A percentile compares a stretch with the other conserved stretches of the same genome.
Evolutionary conservation across 1,139 yeast species (phyloP).

Genomic region (Kazachstania sp.): DNA sequence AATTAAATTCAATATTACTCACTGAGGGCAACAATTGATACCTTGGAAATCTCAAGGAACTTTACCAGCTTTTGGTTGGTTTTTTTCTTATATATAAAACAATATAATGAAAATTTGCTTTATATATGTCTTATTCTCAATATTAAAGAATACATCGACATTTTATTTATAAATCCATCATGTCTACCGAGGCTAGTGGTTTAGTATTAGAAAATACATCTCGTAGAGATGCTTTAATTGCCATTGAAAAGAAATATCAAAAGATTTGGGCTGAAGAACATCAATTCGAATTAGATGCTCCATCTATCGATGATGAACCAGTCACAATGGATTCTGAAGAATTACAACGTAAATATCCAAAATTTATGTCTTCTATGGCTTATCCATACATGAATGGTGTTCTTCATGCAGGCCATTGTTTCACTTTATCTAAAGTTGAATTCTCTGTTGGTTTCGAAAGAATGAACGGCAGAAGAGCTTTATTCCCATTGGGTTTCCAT

Average conservation of each 20-base stretch:
- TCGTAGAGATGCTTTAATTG: conserved; percentile 90
- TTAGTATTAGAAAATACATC: conserved; percentile 47
- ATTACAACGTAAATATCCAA: conserved; percentile 72
- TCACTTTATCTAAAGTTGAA: conserved; percentile 91
- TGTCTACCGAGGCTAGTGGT: conserved; percentile 23
- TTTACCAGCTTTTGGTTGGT: too few species aligned
- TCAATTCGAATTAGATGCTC: conserved; percentile 82
- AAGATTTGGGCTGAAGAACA: conserved; percentile 79
- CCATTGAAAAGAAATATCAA: conserved; percentile 84
- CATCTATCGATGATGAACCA: conserved; percentile 57
- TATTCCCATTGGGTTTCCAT: conserved; percentile 96
- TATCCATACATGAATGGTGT: conserved; percentile 99
- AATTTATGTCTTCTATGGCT: conserved; percentile 90
- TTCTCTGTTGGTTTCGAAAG: conserved; percentile 91
- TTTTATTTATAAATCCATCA: conserved; percentile 3
- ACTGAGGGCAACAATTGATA: too few species aligned
- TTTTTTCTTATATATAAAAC: too few species aligned
- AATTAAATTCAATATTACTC: too few species aligned
- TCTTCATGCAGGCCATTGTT: conserved; percentile 94
- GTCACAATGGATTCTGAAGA: conserved; percentile 51
- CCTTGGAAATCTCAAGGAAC: too few species aligned
- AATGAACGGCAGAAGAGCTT: conserved; percentile 85
- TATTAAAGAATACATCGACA: not conserved
- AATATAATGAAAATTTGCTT: too few species aligned
- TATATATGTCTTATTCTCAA: not conserved